Conservation (phyloP, 2,329 filamentous ascomycete genomes). For the Verticillium albo-atrum region DNA sequence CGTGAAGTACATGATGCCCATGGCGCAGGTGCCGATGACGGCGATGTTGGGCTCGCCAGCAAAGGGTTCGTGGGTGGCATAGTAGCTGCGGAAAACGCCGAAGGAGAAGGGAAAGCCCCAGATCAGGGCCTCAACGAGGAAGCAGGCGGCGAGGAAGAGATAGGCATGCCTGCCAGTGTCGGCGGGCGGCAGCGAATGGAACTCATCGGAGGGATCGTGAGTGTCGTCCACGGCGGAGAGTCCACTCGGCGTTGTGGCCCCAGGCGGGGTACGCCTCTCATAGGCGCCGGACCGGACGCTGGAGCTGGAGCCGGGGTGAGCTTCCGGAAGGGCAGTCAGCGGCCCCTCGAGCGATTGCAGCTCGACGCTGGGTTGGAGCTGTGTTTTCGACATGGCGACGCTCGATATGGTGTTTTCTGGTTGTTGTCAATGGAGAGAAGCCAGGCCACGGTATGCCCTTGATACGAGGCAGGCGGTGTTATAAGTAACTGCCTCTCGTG, state of each 20-base stretch:
- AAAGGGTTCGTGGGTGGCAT: slow-evolving; percentile 56
- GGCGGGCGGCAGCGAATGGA: slow-evolving; percentile 24
- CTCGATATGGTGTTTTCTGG: not conserved
- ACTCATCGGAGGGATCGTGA: slow-evolving; percentile 5
- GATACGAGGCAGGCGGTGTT: too few relatives aligned
- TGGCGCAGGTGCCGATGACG: slow-evolving; percentile 60
- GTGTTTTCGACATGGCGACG: not conserved
- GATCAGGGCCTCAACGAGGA: slow-evolving; percentile 47
- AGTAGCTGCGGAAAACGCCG: slow-evolving; percentile 69
- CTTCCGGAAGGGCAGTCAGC: not conserved
- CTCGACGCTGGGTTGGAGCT: not conserved
- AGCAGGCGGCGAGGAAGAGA: slow-evolving; percentile 25
- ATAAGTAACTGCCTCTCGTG: too few relatives aligned
- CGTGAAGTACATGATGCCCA: slow-evolving; percentile 55
- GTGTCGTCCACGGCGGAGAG: not conserved
- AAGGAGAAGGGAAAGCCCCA: slow-evolving; percentile 65
- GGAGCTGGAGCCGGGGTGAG: not conserved
- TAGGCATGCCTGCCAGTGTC: slow-evolving; percentile 32
- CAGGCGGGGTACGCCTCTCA: not conserved
- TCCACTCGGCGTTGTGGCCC: not conserved
- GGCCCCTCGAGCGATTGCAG: not conserved
- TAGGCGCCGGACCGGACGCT: not conserved
- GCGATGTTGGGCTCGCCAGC: slow-evolving; percentile 48
- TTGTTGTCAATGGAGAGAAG: too few relatives aligned
- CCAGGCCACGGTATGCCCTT: too few relatives aligned